Percentiles rank a stretch among this genome's conserved stretches.
phyloP scores from a whole-genome alignment of 306 rosid species.

The Herpetospermum pedunculosum region DNA sequence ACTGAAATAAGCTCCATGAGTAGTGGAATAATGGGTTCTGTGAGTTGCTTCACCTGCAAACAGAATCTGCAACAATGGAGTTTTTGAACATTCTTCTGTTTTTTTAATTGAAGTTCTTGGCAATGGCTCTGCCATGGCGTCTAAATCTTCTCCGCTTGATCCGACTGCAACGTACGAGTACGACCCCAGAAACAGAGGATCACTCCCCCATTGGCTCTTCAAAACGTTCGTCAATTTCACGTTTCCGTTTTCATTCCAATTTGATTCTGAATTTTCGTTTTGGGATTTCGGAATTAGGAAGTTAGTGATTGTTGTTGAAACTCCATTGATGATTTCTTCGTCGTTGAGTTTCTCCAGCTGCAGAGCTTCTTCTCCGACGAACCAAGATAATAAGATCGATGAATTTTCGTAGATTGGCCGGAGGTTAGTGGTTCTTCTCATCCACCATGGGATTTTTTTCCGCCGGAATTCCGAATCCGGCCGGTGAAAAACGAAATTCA shows the following conservation, averaged over 20 bases:
- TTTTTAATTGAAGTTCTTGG: too few relatives aligned
- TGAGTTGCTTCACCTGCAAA: constrained; percentile 99
- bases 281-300: constrained; percentile 24
- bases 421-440: constrained; percentile 67
- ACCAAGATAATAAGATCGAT: constrained; percentile 68
- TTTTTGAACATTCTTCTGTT: constrained; percentile 16
- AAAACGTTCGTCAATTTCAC: constrained; percentile 44
- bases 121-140: constrained; percentile 79
- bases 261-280: constrained; percentile 16
- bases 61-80: constrained; percentile 67
- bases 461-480: constrained; percentile 42
- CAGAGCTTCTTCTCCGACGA: constrained; percentile 79
- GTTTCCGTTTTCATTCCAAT: constrained; percentile 13
- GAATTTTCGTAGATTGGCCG: constrained; percentile 64
- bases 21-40: constrained; percentile 93
- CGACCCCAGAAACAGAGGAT: constrained; percentile 84
- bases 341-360: constrained; percentile 62
- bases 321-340: constrained; percentile 62
- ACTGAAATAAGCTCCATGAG: constrained; percentile 97
- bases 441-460: constrained; percentile 87
- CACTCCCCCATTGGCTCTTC: constrained; percentile 70
- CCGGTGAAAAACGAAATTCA: constrained; percentile 69
- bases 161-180: constrained; percentile 81
- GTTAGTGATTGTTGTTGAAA: constrained; percentile 45
- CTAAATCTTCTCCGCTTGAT: constrained; percentile 82